phyloP scores from a whole-genome alignment of 2,329 filamentous ascomycete species.

The Dactylonectria estremocensis region DNA sequence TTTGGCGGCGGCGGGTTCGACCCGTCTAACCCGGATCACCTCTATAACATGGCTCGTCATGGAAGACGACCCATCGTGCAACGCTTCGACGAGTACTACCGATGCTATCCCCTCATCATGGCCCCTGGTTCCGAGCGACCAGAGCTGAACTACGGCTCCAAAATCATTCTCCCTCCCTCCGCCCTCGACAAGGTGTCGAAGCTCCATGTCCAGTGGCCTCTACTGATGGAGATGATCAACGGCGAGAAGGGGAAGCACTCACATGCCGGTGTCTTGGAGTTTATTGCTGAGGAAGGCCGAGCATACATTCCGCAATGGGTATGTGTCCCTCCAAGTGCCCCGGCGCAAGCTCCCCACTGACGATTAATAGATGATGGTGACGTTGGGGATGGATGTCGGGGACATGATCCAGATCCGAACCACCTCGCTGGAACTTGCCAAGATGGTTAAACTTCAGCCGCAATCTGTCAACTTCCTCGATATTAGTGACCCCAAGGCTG shows the following conservation, averaged over 20 bases:
- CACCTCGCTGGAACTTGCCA: slow-evolving; percentile 90
- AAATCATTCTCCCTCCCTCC: slow-evolving; percentile 97
- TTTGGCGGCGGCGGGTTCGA: slow-evolving; percentile 62
- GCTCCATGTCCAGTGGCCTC: slow-evolving; percentile 96
- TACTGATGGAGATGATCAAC: slow-evolving; percentile 97
- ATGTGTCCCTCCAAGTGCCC: slow-evolving; percentile 48
- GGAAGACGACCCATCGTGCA: slow-evolving; percentile 70
- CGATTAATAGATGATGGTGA: slow-evolving; percentile 86
- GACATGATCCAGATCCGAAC: slow-evolving; percentile 97
- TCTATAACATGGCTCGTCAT: slow-evolving; percentile 64
- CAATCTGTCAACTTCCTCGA: slow-evolving; percentile 95
- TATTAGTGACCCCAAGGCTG: slow-evolving; percentile 96
- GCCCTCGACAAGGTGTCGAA: slow-evolving; percentile 97
- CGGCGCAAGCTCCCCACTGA: slow-evolving; percentile 34
- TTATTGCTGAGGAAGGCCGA: slow-evolving; percentile 96
- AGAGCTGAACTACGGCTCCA: slow-evolving; percentile 95
- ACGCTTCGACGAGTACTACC: slow-evolving; percentile 98
- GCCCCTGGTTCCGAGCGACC: slow-evolving; percentile 90
- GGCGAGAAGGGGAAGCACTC: slow-evolving; percentile 85
- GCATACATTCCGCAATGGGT: slow-evolving; percentile 98
- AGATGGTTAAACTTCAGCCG: slow-evolving; percentile 95
- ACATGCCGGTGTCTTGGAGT: slow-evolving; percentile 96
- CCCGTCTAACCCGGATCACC: slow-evolving; percentile 63
- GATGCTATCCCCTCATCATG: slow-evolving; percentile 97
- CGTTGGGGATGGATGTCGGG: slow-evolving; percentile 88